Evolutionary conservation across 1,284 basidiomycete genomes (phyloP).

Genomic region (Microbotryum intermedium): DNA sequence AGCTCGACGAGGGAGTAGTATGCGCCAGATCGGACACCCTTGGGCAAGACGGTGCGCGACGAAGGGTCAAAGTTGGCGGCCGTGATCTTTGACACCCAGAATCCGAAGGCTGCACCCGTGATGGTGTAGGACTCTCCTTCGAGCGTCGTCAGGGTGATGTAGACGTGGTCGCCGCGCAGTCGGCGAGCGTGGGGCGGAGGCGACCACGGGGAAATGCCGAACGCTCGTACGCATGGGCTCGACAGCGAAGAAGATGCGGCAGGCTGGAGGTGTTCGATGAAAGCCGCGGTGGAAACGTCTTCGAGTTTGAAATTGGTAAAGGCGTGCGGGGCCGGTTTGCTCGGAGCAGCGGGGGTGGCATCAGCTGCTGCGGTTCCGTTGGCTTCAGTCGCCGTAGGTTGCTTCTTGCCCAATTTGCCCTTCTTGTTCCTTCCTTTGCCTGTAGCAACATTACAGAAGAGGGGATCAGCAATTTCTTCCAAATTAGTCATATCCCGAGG

Average conservation of each 20-base stretch:
- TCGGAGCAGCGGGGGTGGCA: neutral
- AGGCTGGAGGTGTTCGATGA: constrained; percentile 6
- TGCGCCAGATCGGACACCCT: constrained; percentile 31
- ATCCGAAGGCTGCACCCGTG: constrained; percentile 47
- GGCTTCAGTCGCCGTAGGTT: neutral
- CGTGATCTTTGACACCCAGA: constrained; percentile 48
- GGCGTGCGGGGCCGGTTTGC: constrained; percentile 7
- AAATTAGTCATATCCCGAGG: neutral
- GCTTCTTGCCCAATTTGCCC: constrained; percentile 14
- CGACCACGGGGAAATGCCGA: constrained; percentile 51
- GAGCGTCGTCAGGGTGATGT: constrained; percentile 47
- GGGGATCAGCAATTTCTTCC: neutral
- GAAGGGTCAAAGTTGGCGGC: constrained; percentile 42
- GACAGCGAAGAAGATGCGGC: constrained; percentile 10
- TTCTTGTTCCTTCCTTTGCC: constrained; percentile 27
- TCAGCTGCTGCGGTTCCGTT: neutral
- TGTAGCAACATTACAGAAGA: neutral
- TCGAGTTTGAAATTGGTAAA: constrained; percentile 18
- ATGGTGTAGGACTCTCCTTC: constrained; percentile 50
- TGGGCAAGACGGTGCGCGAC: constrained; percentile 37
- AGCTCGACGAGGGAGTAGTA: constrained; percentile 49
- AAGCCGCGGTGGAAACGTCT: constrained; percentile 5
- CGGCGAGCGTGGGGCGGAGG: constrained; percentile 49
- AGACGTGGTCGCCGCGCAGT: constrained; percentile 48
- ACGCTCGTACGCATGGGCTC: constrained; percentile 40